Percentiles rank a stretch among this genome's conserved stretches.
Conservation (phyloP, 2,329 filamentous ascomycete species). For the Phaeosphaeriaceae sp. region DNA sequence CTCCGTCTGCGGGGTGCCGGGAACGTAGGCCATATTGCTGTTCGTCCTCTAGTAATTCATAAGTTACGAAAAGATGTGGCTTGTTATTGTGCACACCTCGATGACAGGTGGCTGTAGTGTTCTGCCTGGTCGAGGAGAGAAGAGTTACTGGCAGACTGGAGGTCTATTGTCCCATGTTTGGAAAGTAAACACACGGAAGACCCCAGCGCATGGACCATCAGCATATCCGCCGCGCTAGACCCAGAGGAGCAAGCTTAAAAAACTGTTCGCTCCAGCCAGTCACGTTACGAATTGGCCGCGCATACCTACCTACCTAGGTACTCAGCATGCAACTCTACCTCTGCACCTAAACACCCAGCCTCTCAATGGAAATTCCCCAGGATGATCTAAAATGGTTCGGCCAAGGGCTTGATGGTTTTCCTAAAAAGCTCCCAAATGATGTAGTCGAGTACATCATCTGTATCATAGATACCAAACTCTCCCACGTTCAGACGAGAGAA, state of each 20-base stretch:
- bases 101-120: conserved; percentile 8
- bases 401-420: conserved; percentile 69
- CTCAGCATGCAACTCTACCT: background rate
- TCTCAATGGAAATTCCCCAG: conserved; percentile 42
- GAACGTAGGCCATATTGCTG: conserved; percentile 55
- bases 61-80: conserved; percentile 33
- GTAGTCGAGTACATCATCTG: conserved; percentile 85
- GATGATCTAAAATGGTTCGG: conserved; percentile 71
- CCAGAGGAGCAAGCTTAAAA: conserved; percentile 20
- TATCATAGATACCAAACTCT: conserved; percentile 65
- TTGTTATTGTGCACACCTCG: conserved; percentile 19
- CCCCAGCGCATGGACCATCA: conserved; percentile 15
- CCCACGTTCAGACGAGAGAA: conserved; percentile 63
- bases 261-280: conserved; percentile 20
- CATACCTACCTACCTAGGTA: background rate
- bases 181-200: conserved; percentile 5
- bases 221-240: conserved; percentile 15
- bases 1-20: conserved; percentile 88
- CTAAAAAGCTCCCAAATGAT: conserved; percentile 77
- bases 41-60: conserved; percentile 33
- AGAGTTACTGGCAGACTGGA: conserved; percentile 2
- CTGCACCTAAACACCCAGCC: too few relatives aligned
- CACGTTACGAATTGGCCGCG: conserved; percentile 28
- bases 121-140: conserved; percentile 17
- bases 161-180: conserved; percentile 20